A percentile compares a stretch with the other conserved stretches of the same genome.
phyloP scores from a whole-genome alignment of 257 asterid species.

The Verbena officinalis region DNA sequence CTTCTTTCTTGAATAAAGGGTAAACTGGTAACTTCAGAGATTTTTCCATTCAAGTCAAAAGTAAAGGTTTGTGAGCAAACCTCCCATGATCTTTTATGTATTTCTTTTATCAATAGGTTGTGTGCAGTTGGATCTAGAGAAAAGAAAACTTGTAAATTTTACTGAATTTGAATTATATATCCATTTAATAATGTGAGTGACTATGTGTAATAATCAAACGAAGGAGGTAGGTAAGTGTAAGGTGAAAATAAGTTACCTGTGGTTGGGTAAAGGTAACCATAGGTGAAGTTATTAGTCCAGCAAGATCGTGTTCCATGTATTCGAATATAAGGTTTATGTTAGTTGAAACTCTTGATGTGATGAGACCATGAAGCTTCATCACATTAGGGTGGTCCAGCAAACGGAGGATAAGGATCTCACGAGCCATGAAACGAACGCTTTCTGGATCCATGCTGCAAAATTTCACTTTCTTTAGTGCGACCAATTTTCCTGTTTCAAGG shows the following conservation, averaged over 20 bases:
- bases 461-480: slow-evolving; percentile 86
- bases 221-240: not conserved
- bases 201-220: not conserved
- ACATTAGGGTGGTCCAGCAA: slow-evolving; percentile 87
- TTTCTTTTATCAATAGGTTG: too few relatives aligned
- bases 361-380: slow-evolving; percentile 90
- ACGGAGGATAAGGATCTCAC: slow-evolving; percentile 87
- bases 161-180: not conserved
- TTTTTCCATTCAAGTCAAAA: too few relatives aligned
- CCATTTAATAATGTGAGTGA: not conserved
- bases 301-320: slow-evolving; percentile 95
- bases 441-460: slow-evolving; percentile 93
- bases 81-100: too few relatives aligned
- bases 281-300: slow-evolving; percentile 83
- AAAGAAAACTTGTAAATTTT: too few relatives aligned
- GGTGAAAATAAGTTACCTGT: slow-evolving; percentile 50
- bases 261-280: slow-evolving; percentile 67
- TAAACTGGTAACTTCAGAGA: too few relatives aligned
- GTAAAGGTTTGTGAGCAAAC: too few relatives aligned
- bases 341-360: slow-evolving; percentile 82
- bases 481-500: slow-evolving; percentile 77
- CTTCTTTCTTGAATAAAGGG: too few relatives aligned
- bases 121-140: too few relatives aligned
- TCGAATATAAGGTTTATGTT: slow-evolving; percentile 83
- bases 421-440: slow-evolving; percentile 92